These are phyloP conservation scores for Ceratocystis lukuohia DNA, from an alignment of 2,329 filamentous ascomycete species.

Conservation along the genomic window DNA sequence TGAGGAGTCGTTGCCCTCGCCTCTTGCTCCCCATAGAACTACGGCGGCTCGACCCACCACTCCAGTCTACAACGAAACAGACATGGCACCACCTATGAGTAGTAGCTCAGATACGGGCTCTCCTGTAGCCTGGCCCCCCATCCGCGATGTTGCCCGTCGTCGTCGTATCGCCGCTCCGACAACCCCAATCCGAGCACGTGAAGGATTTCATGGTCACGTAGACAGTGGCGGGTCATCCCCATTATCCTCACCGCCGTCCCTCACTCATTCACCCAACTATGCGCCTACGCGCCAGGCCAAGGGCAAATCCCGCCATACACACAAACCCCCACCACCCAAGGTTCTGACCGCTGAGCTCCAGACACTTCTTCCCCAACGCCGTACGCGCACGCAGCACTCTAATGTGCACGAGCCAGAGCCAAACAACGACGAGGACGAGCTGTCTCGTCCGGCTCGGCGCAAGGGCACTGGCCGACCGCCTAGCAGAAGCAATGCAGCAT, in stretches of 20 bases:
- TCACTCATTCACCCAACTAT: slow-evolving; percentile 53
- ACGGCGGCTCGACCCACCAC: slow-evolving; percentile 28
- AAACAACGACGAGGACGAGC: slow-evolving; percentile 44
- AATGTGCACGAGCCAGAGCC: slow-evolving; percentile 26
- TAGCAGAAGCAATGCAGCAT: slow-evolving; percentile 24
- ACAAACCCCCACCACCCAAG: slow-evolving; percentile 32
- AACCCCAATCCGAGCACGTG: slow-evolving; percentile 27
- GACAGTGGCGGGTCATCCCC: slow-evolving; percentile 34
- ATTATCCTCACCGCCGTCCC: slow-evolving; percentile 49
- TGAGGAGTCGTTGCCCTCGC: slow-evolving; percentile 25
- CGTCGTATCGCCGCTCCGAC: slow-evolving; percentile 30
- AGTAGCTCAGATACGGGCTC: slow-evolving; percentile 33
- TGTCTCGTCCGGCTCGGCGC: slow-evolving; percentile 28
- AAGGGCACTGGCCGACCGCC: slow-evolving; percentile 27
- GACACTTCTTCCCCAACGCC: slow-evolving; percentile 40
- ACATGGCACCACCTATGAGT: slow-evolving; percentile 43
- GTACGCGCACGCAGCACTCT: slow-evolving; percentile 29
- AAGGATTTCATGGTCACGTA: not conserved
- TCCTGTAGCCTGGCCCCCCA: slow-evolving; percentile 38
- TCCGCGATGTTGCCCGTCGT: slow-evolving; percentile 37
- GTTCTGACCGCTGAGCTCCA: slow-evolving; percentile 43
- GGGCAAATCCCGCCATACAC: slow-evolving; percentile 25
- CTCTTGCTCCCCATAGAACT: slow-evolving; percentile 25
- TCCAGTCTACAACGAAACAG: slow-evolving; percentile 31
- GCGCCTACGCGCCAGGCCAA: slow-evolving; percentile 24